phyloP scores from a whole-genome alignment of 129 eudicot genomes.

The Glebionis coronaria region DNA sequence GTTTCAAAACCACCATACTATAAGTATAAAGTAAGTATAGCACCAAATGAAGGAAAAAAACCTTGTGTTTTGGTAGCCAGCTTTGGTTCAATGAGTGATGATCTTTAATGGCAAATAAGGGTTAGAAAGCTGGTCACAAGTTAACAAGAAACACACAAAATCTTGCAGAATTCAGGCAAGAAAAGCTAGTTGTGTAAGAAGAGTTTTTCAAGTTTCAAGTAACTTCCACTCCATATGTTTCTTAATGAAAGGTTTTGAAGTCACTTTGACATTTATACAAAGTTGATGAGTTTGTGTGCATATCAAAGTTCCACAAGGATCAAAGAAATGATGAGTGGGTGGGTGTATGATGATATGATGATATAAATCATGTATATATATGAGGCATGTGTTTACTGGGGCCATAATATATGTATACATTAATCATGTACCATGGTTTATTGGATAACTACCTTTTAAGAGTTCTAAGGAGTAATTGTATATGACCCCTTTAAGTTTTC shows the following conservation, averaged over 20 bases:
- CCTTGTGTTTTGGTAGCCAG: slow-evolving; percentile 28
- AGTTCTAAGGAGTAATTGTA: not conserved
- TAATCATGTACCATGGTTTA: slow-evolving; percentile 16
- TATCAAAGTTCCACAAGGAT: slow-evolving; percentile 25
- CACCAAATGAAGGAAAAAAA: not conserved
- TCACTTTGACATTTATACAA: slow-evolving; percentile 23
- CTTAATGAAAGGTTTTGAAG: slow-evolving; percentile 10
- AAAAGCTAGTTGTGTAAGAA: slow-evolving; percentile 9
- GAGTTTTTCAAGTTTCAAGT: slow-evolving; percentile 31
- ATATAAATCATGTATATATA: not conserved
- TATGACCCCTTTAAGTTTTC: too few species aligned
- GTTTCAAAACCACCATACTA: not conserved
- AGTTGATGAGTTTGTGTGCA: slow-evolving; percentile 29
- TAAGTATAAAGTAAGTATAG: too few species aligned
- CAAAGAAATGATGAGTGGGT: slow-evolving; percentile 25
- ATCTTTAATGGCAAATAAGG: slow-evolving; percentile 26
- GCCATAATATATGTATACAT: slow-evolving; percentile 5
- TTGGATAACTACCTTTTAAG: slow-evolving; percentile 33
- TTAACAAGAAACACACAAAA: slow-evolving; percentile 21
- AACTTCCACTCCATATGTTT: slow-evolving; percentile 38
- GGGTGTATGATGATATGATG: slow-evolving; percentile 9
- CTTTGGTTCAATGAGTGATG: slow-evolving; percentile 23
- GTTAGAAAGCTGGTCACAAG: slow-evolving; percentile 11
- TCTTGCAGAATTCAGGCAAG: slow-evolving; percentile 21
- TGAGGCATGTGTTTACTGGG: slow-evolving; percentile 22